Evolutionary conservation across 1,284 basidiomycete species (phyloP).

Genomic region (Cryptococcus wingfieldii): DNA sequence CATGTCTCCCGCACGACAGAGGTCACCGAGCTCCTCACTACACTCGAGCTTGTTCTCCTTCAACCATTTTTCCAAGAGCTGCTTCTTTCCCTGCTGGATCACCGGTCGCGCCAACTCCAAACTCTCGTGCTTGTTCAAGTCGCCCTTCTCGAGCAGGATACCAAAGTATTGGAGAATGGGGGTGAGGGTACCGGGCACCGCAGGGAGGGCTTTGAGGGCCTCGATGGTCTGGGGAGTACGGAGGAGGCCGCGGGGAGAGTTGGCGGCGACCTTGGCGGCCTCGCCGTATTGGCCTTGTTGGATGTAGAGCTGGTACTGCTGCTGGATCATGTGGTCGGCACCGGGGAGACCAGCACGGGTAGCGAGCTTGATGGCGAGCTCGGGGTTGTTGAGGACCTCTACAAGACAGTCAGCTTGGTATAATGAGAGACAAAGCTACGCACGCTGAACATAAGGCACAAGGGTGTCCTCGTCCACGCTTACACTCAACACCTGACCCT

Average conservation of each 20-base stretch:
- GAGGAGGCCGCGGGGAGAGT: constrained; percentile 93
- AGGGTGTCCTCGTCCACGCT: constrained; percentile 95
- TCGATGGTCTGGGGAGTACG: constrained; percentile 95
- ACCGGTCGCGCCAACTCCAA: constrained; percentile 95
- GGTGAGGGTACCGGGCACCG: constrained; percentile 83
- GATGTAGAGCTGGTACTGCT: constrained; percentile 94
- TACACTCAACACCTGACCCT: constrained; percentile 96
- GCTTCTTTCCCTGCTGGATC: constrained; percentile 92
- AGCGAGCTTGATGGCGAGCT: constrained; percentile 96
- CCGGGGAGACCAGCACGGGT: constrained; percentile 96
- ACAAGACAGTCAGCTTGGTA: constrained; percentile 11
- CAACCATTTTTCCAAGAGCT: constrained; percentile 97
- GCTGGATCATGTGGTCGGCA: constrained; percentile 93
- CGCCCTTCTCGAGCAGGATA: constrained; percentile 93
- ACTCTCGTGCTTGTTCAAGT: constrained; percentile 95
- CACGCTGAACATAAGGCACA: constrained; percentile 83
- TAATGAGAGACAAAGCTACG: constrained; percentile 12
- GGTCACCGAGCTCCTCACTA: constrained; percentile 96
- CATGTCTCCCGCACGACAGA: constrained; percentile 87
- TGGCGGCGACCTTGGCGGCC: constrained; percentile 98
- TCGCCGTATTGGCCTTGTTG: constrained; percentile 84
- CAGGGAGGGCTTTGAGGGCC: constrained; percentile 92
- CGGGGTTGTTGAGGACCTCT: constrained; percentile 90
- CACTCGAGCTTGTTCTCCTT: constrained; percentile 99
- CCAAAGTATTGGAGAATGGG: constrained; percentile 99